Conservation (phyloP, 2,329 filamentous ascomycete genomes). For the Fusarium fujikuroi region DNA sequence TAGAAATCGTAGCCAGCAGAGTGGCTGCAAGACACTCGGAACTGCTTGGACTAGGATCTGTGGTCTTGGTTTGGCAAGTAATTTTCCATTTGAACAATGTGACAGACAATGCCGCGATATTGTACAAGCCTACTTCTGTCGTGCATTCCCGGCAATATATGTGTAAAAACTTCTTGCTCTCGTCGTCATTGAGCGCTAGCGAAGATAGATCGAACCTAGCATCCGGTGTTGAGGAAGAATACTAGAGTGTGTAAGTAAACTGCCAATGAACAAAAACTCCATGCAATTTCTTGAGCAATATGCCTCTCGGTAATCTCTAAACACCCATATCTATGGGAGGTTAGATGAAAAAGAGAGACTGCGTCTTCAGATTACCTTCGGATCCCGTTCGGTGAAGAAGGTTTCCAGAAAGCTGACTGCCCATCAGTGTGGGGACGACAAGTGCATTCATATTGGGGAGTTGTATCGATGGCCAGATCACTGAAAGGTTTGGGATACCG, state of each 20-base stretch:
- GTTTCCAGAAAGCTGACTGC: slow-evolving; percentile 44
- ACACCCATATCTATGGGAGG: slow-evolving; percentile 59
- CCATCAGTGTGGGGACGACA: slow-evolving; percentile 41
- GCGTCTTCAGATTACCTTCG: slow-evolving; percentile 45
- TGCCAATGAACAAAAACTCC: slow-evolving; percentile 10
- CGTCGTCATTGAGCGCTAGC: slow-evolving; percentile 41
- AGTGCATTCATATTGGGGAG: slow-evolving; percentile 66
- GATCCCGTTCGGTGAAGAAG: slow-evolving; percentile 59
- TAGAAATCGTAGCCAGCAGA: slow-evolving; percentile 63
- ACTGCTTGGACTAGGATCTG: slow-evolving; percentile 51
- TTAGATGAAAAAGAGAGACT: slow-evolving; percentile 57
- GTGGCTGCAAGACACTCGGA: slow-evolving; percentile 64
- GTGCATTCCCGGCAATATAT: slow-evolving; percentile 60
- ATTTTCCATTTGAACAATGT: slow-evolving; percentile 69
- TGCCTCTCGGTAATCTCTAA: slow-evolving; percentile 59
- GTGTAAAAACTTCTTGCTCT: slow-evolving; percentile 48
- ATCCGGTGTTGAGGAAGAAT: slow-evolving; percentile 49
- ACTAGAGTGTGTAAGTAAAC: slow-evolving; percentile 50
- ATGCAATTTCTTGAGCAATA: slow-evolving; percentile 49
- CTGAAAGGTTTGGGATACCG: slow-evolving; percentile 55
- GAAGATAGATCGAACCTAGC: slow-evolving; percentile 46
- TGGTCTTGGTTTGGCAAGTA: slow-evolving; percentile 49
- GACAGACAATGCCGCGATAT: slow-evolving; percentile 56
- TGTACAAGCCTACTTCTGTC: slow-evolving; percentile 60
- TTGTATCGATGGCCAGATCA: slow-evolving; percentile 76